Base-by-base conservation (phyloP, 2,329 filamentous ascomycete genomes). In the Raffaelea albimanens region DNA sequence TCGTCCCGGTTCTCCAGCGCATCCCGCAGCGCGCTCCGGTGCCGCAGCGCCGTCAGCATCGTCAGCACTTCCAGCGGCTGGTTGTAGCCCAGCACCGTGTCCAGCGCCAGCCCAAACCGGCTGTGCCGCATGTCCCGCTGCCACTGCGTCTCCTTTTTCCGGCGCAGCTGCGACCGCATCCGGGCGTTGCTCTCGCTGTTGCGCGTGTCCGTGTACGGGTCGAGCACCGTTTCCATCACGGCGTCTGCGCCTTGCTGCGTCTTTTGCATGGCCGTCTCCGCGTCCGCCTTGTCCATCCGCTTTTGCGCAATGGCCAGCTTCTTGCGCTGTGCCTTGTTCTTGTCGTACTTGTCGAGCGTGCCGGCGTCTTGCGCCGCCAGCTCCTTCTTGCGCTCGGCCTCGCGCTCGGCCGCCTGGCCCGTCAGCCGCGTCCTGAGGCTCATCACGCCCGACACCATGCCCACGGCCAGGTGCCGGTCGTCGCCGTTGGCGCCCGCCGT, bases 391-490 rank as follows among this genome's bases (percentile, higher is more conserved):
- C 50, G 48, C 20, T 53, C 48, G 14, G 29, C 46, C 2, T 50
- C 48, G 36, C 51, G 49, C 44, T 51, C 49, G 8, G 52, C 53
- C 2, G 48, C 51, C 10, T 40, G 23, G n/a, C 55, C 53, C 5
- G 53, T 51, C 23, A 55, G 51, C 19, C 55, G 54, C 14, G 56
- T 58, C 40, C 48, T 48, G 46, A 58, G 50, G 50, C 54, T 58
- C 40, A 98, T 74, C n/a, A 95, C 78, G 41, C 93, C 93, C 2
- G 87, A 94, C 59, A 93, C 84, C 82, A 97, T 91, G 63, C 91
- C 93, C 1, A 98, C 93, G 4, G 86, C 89, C 45, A 98, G 78
- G 65, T 98, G 93, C 55, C 89, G 88, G 67, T 98, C 93, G 58
- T 90, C 85, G 44, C 78, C 75, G 46, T 78, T 76, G 13, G 72